Evolutionary conservation across 73 alveolate species (phyloP), one percentile per base, ranked within the genome.

Genomic region (Paramecium sexaurelia): DNA sequence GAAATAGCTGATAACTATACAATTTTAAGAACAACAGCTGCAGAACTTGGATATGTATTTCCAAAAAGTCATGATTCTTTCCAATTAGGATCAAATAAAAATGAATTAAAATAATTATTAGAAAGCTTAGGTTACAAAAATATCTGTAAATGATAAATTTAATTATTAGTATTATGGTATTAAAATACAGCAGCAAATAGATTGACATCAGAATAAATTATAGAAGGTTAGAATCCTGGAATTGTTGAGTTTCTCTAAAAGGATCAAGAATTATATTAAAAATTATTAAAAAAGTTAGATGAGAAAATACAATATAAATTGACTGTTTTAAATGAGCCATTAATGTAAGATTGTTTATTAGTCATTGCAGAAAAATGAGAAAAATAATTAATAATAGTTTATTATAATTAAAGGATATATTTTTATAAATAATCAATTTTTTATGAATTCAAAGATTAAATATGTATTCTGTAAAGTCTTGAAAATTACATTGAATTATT

Each of bases 341-440:
- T 66, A 66, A 29, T 66, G 19, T 26, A 32, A 29, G 83, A 66
- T 29, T 66, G 83, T 24, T 66, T 66, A 32, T 66, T 66, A 66
- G 83, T 66, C 11, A 66, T 66, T 29, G 83, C 83, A 29, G 10
- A 66, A 32, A 66, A 66, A 66, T 66, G 83, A 66, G 7, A 51
- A 51, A 5, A 35, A 4, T 35, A 35, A 35, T 35, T 35, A 4
- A 35, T 35, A 35, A 35, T 35, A 35, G 41, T 4, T 35, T 6
- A 35, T 35, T 4, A n/a, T n/a, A n/a, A n/a, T n/a, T n/a, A n/a
- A n/a, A n/a, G n/a, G n/a, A n/a, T n/a, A n/a, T n/a, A n/a, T n/a
- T n/a, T n/a, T n/a, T n/a, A n/a, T n/a, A n/a, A n/a, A n/a, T n/a
- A n/a, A n/a, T n/a, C n/a, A n/a, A n/a, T n/a, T n/a, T n/a, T n/a